Base-by-base conservation (phyloP, 2,329 filamentous ascomycete genomes). In the Pseudocercospora fijiensis region DNA sequence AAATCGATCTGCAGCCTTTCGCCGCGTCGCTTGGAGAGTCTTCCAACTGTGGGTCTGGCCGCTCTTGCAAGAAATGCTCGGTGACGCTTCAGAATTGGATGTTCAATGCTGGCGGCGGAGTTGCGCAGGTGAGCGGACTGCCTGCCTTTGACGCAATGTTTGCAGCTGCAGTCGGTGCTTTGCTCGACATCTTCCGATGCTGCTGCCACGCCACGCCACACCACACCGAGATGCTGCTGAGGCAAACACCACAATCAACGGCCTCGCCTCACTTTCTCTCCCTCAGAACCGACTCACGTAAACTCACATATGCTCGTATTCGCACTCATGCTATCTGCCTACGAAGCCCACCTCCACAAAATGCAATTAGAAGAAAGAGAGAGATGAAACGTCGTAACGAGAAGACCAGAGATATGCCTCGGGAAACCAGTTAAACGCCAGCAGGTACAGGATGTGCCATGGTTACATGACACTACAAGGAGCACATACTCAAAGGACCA, bases 401-500 rank as follows among this genome's bases (percentile, higher is more conserved):
- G 28, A 56, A 56, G 13, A 37, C n/a, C 24, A 22, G 53, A 56
- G 13, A 56, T n/a, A 24, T 22, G 53, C 53, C n/a, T 33, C 53
- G 41, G 18, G 24, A 28, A 56, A 56, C 53, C 53, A 41, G 22
- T 56, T 41, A 56, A 56, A 56, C 53, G 53, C 53, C 53, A 56
- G 53, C 53, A 56, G 53, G 53, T 33, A 56, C 53, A 56, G 53
- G 11, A 24, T 56, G 53, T 56, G 53, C 53, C 53, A 24, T 56
- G 53, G 8, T 8, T 24, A 24, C 53, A 56, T 18, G 53, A 24
- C 53, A 56, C 27, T 56, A 56, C 53, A 56, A 56, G 53, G 18
- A 56, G 53, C 27, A 56, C n/a, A 56, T 56, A 41, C 53, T 56
- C 53, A 56, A 56, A 41, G 53, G 53, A 56, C 28, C 53, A 41